Base-by-base conservation (phyloP, 768 basidiomycete genomes). In the Suillus tomentosus region DNA sequence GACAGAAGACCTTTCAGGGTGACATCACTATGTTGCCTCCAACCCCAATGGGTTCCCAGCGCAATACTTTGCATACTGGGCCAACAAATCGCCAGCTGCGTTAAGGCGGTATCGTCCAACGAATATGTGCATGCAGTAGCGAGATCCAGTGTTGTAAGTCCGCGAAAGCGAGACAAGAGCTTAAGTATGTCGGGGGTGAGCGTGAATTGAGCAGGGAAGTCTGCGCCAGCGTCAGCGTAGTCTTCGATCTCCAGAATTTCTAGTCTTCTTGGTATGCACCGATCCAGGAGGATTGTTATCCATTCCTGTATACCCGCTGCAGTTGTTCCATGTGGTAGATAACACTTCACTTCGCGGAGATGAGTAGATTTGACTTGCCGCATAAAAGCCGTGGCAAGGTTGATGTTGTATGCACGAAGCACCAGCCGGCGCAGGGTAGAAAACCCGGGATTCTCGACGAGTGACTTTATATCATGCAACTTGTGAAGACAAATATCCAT, bases 21-120 rank as follows among this genome's bases (percentile, higher is more conserved):
- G 39, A 62, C 40, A 3, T 42, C 55, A 40, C 55, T 42, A 37
- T 58, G 57, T 19, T 58, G 57, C 17, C 57, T 58, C 57, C 62
- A 62, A 60, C 62, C 55, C 55, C 56, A 58, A 9, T 57, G 40
- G 15, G 36, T 60, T 60, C 53, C 62, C 22, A 62, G 60, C 40
- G 55, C 22, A 19, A 62, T 34, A 37, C 31, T 27, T 40, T 62
- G 55, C 62, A 62, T n/a, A 22, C 4, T 37, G n/a, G 62, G 62
- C 62, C 62, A 62, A 62, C 55, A 36, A 22, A 42, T 39, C 5
- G 62, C 62, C n/a, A 62, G 60, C n/a, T 62, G 55, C 17, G 55
- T 62, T 31, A 31, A 42, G 5, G 55, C 24, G n/a, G 53, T 58
- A 31, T 62, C 62, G 62, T 62, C 55, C 60, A 62, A 58, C 40